Percentiles rank a stretch among this genome's conserved stretches.
phyloP scores from a whole-genome alignment of 164 flowering plant species.

The Chimonanthus salicifolius region DNA sequence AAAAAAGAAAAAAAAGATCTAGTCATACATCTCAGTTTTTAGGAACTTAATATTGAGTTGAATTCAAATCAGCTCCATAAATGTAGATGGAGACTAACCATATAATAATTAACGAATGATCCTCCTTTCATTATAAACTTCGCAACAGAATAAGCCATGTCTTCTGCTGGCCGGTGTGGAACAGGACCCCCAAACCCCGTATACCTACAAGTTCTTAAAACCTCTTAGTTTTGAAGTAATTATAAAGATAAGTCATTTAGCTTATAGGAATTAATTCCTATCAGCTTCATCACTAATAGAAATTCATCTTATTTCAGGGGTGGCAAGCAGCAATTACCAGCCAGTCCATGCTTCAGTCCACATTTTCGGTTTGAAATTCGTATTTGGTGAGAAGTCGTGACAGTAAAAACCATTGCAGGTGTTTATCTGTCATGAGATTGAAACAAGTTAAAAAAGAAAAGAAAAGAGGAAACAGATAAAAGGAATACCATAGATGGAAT shows the following conservation, averaged over 20 bases:
- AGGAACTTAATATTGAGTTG: conserved; percentile 1
- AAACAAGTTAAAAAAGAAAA: neutral
- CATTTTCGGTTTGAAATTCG: conserved; percentile 86
- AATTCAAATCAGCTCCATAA: neutral
- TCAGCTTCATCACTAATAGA: no score
- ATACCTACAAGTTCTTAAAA: conserved; percentile 42
- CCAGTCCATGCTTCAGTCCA: conserved; percentile 99
- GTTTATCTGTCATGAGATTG: conserved; percentile 56
- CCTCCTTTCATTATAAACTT: conserved; percentile 94
- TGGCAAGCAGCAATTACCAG: conserved; percentile 44
- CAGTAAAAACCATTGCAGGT: conserved; percentile 98
- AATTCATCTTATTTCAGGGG: neutral
- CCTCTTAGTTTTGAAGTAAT: no score
- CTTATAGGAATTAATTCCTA: no score
- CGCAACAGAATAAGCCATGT: conserved; percentile 90
- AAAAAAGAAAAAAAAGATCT: neutral
- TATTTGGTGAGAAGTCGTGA: conserved; percentile 92
- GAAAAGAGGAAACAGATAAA: neutral
- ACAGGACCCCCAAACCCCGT: conserved; percentile 93
- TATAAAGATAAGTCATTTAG: no score
- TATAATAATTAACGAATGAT: conserved; percentile 85
- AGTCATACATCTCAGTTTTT: neutral
- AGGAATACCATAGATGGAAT: no score
- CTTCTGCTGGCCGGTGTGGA: conserved; percentile 89
- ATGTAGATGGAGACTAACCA: conserved; percentile 42